phyloP scores from a whole-genome alignment of 106 monocot genomes.

The Phalaenopsis equestris region DNA sequence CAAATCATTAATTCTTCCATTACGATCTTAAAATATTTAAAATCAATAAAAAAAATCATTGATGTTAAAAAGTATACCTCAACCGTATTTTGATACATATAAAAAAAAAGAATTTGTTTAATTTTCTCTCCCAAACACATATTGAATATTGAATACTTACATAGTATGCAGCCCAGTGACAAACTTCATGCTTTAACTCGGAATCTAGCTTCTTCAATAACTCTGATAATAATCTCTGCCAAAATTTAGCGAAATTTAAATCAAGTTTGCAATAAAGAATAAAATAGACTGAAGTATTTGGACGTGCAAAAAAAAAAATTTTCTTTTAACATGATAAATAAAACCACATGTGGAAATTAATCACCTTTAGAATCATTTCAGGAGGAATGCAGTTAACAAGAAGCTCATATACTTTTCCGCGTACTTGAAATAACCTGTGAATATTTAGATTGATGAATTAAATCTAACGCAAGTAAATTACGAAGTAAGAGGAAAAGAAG shows the following conservation, averaged over 20 bases:
- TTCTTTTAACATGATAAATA: not conserved
- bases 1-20: not conserved
- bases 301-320: slow-evolving; percentile 81
- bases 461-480: not conserved
- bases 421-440: slow-evolving; percentile 77
- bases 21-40: not conserved
- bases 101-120: not conserved
- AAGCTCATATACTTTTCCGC: slow-evolving; percentile 91
- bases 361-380: slow-evolving; percentile 83
- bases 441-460: slow-evolving; percentile 7
- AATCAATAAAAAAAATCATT: not conserved
- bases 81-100: not conserved
- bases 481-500: not conserved
- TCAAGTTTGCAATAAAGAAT: not conserved
- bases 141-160: slow-evolving; percentile 31
- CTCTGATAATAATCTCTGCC: slow-evolving; percentile 85
- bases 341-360: not conserved
- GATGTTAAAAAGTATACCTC: not conserved
- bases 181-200: slow-evolving; percentile 96
- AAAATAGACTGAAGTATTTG: not conserved
- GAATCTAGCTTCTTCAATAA: slow-evolving; percentile 89
- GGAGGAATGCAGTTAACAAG: slow-evolving; percentile 97
- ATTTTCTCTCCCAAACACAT: not conserved
- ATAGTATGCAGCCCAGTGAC: slow-evolving; percentile 98
- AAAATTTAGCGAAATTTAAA: slow-evolving; percentile 9